Conservation (phyloP, 306 rosid genomes). For the Herpetospermum pedunculosum region DNA sequence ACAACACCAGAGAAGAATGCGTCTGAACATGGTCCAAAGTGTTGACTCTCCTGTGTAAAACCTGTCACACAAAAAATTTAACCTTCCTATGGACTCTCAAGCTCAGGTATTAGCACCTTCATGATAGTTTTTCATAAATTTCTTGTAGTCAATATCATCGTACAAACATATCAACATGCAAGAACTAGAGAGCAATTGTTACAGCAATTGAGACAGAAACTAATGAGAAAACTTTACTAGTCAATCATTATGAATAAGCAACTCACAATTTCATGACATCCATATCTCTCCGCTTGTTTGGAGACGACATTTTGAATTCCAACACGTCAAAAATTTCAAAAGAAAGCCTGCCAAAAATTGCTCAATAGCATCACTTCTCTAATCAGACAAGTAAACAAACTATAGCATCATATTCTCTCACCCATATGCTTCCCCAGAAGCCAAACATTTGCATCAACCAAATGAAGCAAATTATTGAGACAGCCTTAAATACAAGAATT, state of each 20-base stretch:
- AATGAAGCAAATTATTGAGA: not conserved
- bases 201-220: not conserved
- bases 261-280: constrained; percentile 98
- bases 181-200: not conserved
- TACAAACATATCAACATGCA: not conserved
- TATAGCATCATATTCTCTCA: not conserved
- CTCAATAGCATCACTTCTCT: not conserved
- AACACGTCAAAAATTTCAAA: constrained; percentile 21
- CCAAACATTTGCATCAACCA: not conserved
- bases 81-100: too few relatives aligned
- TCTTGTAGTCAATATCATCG: not conserved
- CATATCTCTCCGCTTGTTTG: constrained; percentile 98
- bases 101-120: not conserved
- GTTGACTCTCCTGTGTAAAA: too few relatives aligned
- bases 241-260: not conserved
- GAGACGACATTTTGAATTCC: constrained; percentile 70
- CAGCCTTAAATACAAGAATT: not conserved
- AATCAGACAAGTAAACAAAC: not conserved
- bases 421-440: not conserved
- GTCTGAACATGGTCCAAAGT: too few relatives aligned
- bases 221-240: not conserved
- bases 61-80: too few relatives aligned
- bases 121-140: not conserved
- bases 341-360: constrained; percentile 25
- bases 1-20: too few relatives aligned